Base-by-base conservation (phyloP, 2,329 filamentous ascomycete genomes). In the Cladosporium colombiae region DNA sequence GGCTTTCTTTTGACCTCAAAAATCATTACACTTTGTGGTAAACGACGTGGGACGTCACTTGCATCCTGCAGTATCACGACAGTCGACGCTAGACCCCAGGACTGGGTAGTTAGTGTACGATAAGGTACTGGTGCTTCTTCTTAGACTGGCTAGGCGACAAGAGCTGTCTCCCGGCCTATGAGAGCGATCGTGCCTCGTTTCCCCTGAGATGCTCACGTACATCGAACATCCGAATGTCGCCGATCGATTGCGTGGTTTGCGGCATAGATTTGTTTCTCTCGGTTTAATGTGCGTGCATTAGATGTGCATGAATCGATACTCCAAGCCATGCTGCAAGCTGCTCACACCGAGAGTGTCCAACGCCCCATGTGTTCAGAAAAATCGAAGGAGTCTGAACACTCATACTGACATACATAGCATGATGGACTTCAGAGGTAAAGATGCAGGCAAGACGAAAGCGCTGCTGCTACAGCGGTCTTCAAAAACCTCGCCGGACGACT, bases 61-160 rank as follows among this genome's bases (percentile, higher is more conserved):
- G 52, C 27, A 55, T 55, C 25, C 52, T 31, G 27, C 52, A 29
- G 52, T 55, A 55, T 55, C 52, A 55, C 52, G 52, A 55, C 11
- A n/a, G 29, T 33, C n/a, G 6, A n/a, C 52, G 52, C 52, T 55
- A 55, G 27, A 55, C 52, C 52, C 52, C 52, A 31, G 29, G 31
- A 55, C 52, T 21, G 52, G 23, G 8, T 14, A 21, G 16, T 31
- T 55, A 55, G 52, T 55, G 52, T 29, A 21, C 27, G 52, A 55
- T 55, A 55, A 55, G 52, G 52, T 55, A 55, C 3, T 29, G 31
- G 31, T 55, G 52, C 52, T 55, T 55, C 52, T 31, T 13, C n/a
- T 31, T 55, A 33, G n/a, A 18, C 52, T 21, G 33, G 21, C 52
- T 55, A 33, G n/a, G 52, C 52, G 52, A 55, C 7, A n/a, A 10